These are phyloP conservation scores for Penicillium sp. DNA, from an alignment of 2,329 filamentous ascomycete genomes.

Conservation along the genomic window DNA sequence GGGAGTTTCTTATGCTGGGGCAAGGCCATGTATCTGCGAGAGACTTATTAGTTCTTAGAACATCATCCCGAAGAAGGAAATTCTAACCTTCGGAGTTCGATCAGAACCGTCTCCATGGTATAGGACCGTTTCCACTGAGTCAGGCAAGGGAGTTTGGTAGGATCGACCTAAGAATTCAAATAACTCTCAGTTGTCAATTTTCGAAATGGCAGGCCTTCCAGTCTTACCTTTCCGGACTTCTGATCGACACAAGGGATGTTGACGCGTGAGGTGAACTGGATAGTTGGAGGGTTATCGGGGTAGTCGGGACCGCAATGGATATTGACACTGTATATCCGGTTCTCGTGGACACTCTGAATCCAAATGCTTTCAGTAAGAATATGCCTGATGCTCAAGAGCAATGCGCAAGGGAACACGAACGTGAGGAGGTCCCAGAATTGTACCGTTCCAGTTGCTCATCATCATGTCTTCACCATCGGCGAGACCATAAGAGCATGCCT, in stretches of 20 bases:
- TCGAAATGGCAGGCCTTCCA: background rate
- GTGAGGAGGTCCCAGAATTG: constrained; percentile 93
- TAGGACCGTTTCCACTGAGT: constrained; percentile 90
- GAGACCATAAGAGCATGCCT: constrained; percentile 95
- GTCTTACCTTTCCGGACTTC: constrained; percentile 70
- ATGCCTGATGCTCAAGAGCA: background rate
- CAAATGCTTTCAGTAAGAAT: constrained; percentile 15
- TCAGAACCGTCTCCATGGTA: constrained; percentile 92
- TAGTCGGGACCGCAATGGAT: constrained; percentile 93
- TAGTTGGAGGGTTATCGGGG: constrained; percentile 83
- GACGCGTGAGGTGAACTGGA: constrained; percentile 91
- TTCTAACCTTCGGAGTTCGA: constrained; percentile 76
- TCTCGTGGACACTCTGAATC: constrained; percentile 86
- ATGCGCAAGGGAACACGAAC: constrained; percentile 58
- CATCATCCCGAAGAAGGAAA: background rate
- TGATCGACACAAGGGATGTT: constrained; percentile 94
- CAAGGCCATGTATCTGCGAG: constrained; percentile 83
- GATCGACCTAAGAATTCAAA: constrained; percentile 68
- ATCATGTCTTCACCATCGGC: constrained; percentile 91
- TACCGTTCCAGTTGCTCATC: constrained; percentile 99
- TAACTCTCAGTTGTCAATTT: constrained; percentile 14
- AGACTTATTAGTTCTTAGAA: constrained; percentile 6
- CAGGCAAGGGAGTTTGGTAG: constrained; percentile 80
- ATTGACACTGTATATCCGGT: constrained; percentile 97
- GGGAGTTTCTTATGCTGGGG: constrained; percentile 91